phyloP scores from a whole-genome alignment of 345 rosid genomes.

The Anacardium occidentale region DNA sequence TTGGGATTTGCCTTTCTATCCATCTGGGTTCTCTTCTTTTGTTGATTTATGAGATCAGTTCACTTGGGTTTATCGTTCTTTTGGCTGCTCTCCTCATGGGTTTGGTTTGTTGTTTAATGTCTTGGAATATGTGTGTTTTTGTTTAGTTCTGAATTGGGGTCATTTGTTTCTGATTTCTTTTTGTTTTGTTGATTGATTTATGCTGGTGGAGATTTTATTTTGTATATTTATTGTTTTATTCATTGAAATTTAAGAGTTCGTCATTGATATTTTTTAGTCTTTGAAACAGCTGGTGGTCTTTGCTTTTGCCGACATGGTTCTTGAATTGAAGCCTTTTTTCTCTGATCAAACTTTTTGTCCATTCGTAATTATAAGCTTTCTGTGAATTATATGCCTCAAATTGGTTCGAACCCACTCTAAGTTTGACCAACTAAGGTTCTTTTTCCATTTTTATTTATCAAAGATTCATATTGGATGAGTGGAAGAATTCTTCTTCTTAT shows the following conservation, averaged over 20 bases:
- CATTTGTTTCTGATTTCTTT: too few species aligned
- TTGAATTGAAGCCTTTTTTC: not conserved
- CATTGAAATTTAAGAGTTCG: not conserved
- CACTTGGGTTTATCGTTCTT: not conserved
- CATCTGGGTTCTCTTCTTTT: not conserved
- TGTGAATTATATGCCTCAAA: too few species aligned
- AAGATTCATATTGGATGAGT: not conserved
- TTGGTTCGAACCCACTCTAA: too few species aligned
- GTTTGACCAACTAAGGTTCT: not conserved
- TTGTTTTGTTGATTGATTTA: conserved; percentile 11
- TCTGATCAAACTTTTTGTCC: too few species aligned
- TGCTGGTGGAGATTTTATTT: not conserved
- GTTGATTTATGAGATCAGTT: conserved; percentile 13
- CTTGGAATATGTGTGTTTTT: not conserved
- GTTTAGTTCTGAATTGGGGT: not conserved
- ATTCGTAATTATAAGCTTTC: too few species aligned
- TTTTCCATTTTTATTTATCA: not conserved
- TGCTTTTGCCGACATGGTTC: not conserved
- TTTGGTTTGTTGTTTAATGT: not conserved
- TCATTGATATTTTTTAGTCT: not conserved
- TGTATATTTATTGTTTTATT: not conserved
- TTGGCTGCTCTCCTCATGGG: not conserved
- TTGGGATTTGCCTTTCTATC: not conserved
- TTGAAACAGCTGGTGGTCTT: not conserved
- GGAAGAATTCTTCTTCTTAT: not conserved